A percentile compares a stretch with the other conserved stretches of the same genome.
Evolutionary conservation across 129 eudicot species (phyloP).

Genomic region (Lactuca saligna): DNA sequence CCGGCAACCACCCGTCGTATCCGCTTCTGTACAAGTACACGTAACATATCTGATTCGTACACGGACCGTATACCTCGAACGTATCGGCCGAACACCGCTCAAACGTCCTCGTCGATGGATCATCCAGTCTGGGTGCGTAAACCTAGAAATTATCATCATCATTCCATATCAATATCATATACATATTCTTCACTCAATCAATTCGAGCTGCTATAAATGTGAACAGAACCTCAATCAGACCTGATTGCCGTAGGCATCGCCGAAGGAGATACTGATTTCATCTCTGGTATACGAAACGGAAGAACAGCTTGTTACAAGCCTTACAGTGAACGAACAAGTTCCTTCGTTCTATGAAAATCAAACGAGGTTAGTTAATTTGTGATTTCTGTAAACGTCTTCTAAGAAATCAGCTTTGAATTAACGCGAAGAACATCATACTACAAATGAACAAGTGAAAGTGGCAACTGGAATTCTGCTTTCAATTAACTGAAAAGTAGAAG

Average conservation of each 20-base stretch:
- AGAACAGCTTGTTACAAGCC: slow-evolving; percentile 69
- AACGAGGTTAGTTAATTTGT: slow-evolving; percentile 4
- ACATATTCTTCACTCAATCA: neutral
- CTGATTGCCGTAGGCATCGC: slow-evolving; percentile 88
- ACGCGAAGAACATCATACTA: neutral
- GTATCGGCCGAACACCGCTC: slow-evolving; percentile 74
- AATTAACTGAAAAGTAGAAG: neutral
- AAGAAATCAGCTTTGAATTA: neutral
- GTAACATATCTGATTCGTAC: slow-evolving; percentile 66
- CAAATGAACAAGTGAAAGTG: neutral
- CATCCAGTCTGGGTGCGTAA: slow-evolving; percentile 68
- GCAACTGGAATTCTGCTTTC: neutral
- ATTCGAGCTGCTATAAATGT: neutral
- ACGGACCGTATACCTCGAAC: slow-evolving; percentile 58
- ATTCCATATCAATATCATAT: neutral
- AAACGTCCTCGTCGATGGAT: slow-evolving; percentile 62
- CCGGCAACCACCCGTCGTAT: slow-evolving; percentile 75
- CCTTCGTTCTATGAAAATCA: slow-evolving; percentile 37
- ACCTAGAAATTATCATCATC: slow-evolving; percentile 37
- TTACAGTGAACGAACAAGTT: slow-evolving; percentile 58
- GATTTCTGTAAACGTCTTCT: neutral
- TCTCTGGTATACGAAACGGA: slow-evolving; percentile 66
- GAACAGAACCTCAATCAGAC: slow-evolving; percentile 22
- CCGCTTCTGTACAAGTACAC: slow-evolving; percentile 71
- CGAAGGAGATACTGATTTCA: slow-evolving; percentile 71